Evolutionary conservation across 768 basidiomycete genomes (phyloP).

Genomic region (Tulasnella sp.): DNA sequence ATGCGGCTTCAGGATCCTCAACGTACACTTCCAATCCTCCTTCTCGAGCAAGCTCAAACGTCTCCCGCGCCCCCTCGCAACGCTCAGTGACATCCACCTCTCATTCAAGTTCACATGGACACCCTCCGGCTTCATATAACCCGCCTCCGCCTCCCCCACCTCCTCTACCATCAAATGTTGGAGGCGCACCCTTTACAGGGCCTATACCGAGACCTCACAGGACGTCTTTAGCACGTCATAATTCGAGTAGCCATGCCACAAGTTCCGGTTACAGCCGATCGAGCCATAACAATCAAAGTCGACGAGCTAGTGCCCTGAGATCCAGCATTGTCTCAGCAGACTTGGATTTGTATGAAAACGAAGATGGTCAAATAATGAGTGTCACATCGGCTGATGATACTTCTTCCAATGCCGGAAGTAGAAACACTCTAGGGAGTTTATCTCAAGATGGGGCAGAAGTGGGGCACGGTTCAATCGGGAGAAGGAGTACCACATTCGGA

Average conservation of each 20-base stretch:
- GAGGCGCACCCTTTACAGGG: no score
- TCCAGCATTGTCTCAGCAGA: constrained; percentile 13
- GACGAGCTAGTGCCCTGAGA: constrained; percentile 3
- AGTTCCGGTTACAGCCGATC: background rate
- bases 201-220: constrained; percentile 9
- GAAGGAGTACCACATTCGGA: background rate
- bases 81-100: background rate
- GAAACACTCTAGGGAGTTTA: background rate
- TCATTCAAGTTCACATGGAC: background rate
- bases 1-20: background rate
- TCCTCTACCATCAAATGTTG: constrained; percentile 9
- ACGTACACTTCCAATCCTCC: background rate
- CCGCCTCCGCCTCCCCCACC: background rate
- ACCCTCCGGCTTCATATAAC: background rate
- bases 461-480: background rate
- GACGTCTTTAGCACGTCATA: background rate
- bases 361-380: background rate
- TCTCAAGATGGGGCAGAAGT: background rate
- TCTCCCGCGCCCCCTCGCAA: background rate
- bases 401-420: background rate
- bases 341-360: background rate
- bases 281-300: background rate
- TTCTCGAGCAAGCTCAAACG: constrained; percentile 9
- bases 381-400: background rate
- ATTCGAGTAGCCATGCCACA: background rate